Base-by-base conservation (phyloP, 2,329 filamentous ascomycete genomes). In the Sporothrix schenckii region DNA sequence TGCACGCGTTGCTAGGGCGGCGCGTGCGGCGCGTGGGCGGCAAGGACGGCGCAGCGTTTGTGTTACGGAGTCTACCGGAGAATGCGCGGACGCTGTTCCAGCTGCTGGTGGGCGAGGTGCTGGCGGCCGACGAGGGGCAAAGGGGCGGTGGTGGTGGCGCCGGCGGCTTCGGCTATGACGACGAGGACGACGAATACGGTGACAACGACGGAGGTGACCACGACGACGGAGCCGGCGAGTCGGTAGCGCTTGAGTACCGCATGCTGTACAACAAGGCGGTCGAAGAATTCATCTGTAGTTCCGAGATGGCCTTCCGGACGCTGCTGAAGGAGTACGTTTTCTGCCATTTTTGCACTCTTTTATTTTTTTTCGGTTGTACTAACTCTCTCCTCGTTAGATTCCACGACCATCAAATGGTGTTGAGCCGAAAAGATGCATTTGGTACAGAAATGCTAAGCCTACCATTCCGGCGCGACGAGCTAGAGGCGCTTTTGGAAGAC, bases 371-470 rank as follows among this genome's bases (percentile, higher is more conserved):
- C 5, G 4, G 34, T 21, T 2, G 3, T 53, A 47, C 54, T 41
- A 13, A 41, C 65, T 69, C 70, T 19, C 14, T 16, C 3, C 41
- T 34, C 34, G 6, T 34, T 74, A 91, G 89, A 80, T 95, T 99
- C 79, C 93, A 97, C 78, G 95, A 99, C 77, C 95, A 99, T 82
- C 93, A 97, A 77, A 98, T 99, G 89, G 91, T 99, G 73, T 92
- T 92, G 69, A 96, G 92, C 72, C 88, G 89, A 73, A 94, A 94
- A 77, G 94, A 99, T 79, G 86, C 87, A 0, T 83, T 94, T 70
- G 95, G 95, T 3, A 94, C 91, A 2, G 95, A 98, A 78, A 83
- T 95, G 68, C 80, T 99, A 61, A 91, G 92, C 74, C 88, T 97
- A 16, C 95, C 95, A 0, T 93, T 98, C 77, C 85, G 90, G 56